Evolutionary conservation across 495 filamentous ascomycete genomes (phyloP).

Genomic region (Penicillium mononematosum): DNA sequence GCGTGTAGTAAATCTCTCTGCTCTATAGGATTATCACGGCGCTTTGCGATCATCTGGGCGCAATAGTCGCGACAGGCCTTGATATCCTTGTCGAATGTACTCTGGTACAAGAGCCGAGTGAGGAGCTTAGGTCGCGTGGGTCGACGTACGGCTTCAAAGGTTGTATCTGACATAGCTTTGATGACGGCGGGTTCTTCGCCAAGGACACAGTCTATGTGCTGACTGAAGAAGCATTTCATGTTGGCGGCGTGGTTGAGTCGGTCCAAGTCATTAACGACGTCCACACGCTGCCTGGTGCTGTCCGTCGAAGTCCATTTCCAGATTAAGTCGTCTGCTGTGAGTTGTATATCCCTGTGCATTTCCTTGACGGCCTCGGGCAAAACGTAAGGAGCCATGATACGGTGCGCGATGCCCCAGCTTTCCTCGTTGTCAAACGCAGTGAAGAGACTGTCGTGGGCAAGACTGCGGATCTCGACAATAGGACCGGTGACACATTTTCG

Average conservation of each 20-base stretch:
- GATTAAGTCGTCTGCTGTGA: constrained; percentile 63
- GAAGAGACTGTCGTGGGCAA: constrained; percentile 69
- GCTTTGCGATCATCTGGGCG: constrained; percentile 56
- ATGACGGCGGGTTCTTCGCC: constrained; percentile 33
- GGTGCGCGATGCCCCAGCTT: constrained; percentile 72
- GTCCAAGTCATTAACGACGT: constrained; percentile 68
- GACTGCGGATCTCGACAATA: constrained; percentile 60
- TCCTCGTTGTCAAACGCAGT: constrained; percentile 62
- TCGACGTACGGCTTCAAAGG: constrained; percentile 43
- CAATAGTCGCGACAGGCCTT: constrained; percentile 57
- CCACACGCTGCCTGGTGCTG: constrained; percentile 53
- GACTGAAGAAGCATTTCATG: constrained; percentile 59
- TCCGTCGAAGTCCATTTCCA: constrained; percentile 61
- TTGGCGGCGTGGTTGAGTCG: constrained; percentile 68
- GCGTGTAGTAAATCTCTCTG: constrained; percentile 67
- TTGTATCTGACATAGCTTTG: constrained; percentile 40
- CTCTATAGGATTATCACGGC: constrained; percentile 47
- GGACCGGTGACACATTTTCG: constrained; percentile 58
- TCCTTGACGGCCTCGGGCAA: constrained; percentile 35
- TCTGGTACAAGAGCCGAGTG: constrained; percentile 40
- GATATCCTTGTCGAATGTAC: constrained; percentile 56
- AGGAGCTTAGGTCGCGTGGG: constrained; percentile 40
- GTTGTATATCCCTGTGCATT: constrained; percentile 58
- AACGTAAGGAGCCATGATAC: constrained; percentile 54
- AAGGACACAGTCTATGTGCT: constrained; percentile 34